Base-by-base conservation (phyloP, 768 basidiomycete species). In the Pleurotus citrinopileatus region DNA sequence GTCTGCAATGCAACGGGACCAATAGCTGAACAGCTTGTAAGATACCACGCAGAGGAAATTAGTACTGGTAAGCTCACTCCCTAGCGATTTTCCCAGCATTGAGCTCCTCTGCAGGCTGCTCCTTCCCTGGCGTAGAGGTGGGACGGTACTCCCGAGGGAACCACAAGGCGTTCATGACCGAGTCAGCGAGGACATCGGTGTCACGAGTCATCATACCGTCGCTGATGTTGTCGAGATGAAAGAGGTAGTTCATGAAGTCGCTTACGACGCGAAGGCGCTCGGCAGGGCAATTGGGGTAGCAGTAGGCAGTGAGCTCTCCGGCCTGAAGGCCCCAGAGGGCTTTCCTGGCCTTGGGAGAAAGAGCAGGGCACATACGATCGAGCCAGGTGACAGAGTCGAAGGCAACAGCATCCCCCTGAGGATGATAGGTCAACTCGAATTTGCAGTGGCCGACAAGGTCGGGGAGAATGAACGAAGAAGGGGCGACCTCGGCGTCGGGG, bases 171-270 rank as follows among this genome's bases (percentile, higher is more conserved):
- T 86, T 85, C 81, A 90, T 86, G 61, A 90, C 84, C 29, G 82
- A 76, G 61, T 84, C 71, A 26, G 84, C 77, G 52, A 87, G 71
- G 15, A 74, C 71, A 57, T 77, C 74, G 3, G 85, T 82, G 45
- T 84, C 80, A 28, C 76, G 72, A 52, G 80, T 79, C 74, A 85
- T 81, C 85, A 89, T 87, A 50, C 86, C 86, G 62, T 91, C 88
- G 61, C 85, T 87, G 64, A 91, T 80, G 64, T 91, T 83, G 64
- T 91, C 89, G 32, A 81, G 60, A 61, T 80, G 78, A 64, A 81
- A 81, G 3, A 81, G 69, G 54, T 80, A 81, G 57, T 75, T 79
- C 81, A 89, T 79, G 60, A 86, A 88, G 67, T 89, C 87, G 2
- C 81, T 79, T 57, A 84, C 77, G 56, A 85, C 78, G 26, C 82